phyloP scores from a whole-genome alignment of 495 filamentous ascomycete species.

The Platismatia glauca region DNA sequence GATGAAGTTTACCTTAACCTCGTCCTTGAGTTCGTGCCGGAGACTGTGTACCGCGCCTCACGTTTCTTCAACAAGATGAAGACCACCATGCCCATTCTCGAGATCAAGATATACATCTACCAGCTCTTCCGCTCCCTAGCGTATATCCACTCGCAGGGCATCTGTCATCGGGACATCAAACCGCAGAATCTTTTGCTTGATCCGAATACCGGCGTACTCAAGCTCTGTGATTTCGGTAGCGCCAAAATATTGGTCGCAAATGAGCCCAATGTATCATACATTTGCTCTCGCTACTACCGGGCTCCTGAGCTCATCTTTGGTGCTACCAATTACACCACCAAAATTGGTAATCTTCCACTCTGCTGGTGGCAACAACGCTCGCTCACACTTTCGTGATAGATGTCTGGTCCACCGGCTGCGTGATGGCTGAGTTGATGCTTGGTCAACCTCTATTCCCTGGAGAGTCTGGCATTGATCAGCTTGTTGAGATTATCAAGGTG shows the following conservation, averaged over 20 bases:
- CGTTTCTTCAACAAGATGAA: conserved; percentile 99
- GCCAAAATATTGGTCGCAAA: conserved; percentile 99
- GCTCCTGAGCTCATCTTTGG: conserved; percentile 98
- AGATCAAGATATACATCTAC: conserved; percentile 99
- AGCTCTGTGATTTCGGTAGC: conserved; percentile 98
- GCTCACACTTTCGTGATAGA: conserved; percentile 48
- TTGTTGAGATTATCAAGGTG: conserved; percentile 99
- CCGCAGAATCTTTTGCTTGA: conserved; percentile 95
- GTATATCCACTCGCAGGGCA: conserved; percentile 98
- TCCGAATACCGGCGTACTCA: conserved; percentile 79
- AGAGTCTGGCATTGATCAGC: conserved; percentile 96
- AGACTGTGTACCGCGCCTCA: conserved; percentile 97
- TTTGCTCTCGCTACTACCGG: conserved; percentile 98
- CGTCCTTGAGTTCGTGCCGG: conserved; percentile 95
- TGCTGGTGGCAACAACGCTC: conserved; percentile 8
- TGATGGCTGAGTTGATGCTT: conserved; percentile 99
- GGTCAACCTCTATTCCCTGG: conserved; percentile 98
- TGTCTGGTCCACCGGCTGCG: conserved; percentile 98
- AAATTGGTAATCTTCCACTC: conserved; percentile 68
- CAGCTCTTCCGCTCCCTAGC: conserved; percentile 97
- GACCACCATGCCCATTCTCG: conserved; percentile 97
- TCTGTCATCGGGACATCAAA: conserved; percentile 99
- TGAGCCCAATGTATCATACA: conserved; percentile 98
- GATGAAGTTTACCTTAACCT: conserved; percentile 99
- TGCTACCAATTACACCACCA: conserved; percentile 98